Percentiles rank a stretch among this genome's conserved stretches.
Conservation (phyloP, 176 grass and related monocot species). For the Phyllostachys edulis region DNA sequence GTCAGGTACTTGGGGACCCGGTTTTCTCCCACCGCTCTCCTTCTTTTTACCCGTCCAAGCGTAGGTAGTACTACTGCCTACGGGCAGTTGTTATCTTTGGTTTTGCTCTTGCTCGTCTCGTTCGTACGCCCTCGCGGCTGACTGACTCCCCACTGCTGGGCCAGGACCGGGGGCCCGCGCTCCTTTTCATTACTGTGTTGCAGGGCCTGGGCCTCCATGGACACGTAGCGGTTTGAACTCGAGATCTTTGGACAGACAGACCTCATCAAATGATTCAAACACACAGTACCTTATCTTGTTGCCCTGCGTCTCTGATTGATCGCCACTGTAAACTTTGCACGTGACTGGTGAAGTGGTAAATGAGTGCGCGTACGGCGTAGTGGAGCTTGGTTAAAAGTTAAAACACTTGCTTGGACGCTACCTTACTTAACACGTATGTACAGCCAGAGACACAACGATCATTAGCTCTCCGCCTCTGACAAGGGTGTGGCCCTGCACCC, state of each 20-base stretch:
- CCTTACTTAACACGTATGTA: conserved; percentile 16
- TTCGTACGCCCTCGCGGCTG: not conserved
- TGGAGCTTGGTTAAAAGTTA: not conserved
- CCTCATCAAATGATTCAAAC: not conserved
- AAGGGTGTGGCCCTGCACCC: too few relatives aligned
- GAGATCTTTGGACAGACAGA: not conserved
- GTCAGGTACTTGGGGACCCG: not conserved
- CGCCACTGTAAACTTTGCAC: not conserved
- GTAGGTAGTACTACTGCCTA: too few relatives aligned
- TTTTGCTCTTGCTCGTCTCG: not conserved
- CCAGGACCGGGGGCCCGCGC: not conserved
- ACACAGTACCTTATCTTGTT: not conserved
- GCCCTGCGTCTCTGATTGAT: not conserved
- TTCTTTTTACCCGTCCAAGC: not conserved
- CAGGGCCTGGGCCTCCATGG: not conserved
- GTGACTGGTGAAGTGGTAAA: not conserved
- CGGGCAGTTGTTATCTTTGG: too few relatives aligned
- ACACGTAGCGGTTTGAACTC: conserved; percentile 5
- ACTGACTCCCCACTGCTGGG: not conserved
- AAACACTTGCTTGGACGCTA: conserved; percentile 34
- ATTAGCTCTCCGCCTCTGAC: not conserved
- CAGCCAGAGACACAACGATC: not conserved
- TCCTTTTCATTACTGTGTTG: not conserved
- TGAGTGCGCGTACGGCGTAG: conserved; percentile 16
- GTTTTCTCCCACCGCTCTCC: not conserved